Conservation (phyloP, 139 green algal species). For the Ettlia oleoabundans region DNA sequence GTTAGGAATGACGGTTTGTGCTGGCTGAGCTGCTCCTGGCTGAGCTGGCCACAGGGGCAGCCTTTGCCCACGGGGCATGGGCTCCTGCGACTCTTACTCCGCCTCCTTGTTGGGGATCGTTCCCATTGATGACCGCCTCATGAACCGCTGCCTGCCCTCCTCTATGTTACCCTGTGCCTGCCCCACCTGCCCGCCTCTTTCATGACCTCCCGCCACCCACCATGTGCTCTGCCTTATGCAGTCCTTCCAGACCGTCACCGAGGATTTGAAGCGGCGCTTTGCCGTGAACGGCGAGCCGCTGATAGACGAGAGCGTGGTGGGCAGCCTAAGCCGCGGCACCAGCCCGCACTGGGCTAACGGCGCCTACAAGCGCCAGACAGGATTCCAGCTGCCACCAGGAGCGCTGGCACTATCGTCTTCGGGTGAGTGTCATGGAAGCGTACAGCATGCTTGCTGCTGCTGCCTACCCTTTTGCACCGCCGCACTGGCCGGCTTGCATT, state of each 20-base stretch:
- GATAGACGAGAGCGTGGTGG: conserved; percentile 52
- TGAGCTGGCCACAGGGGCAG: too few species aligned
- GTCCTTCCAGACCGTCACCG: conserved; percentile 77
- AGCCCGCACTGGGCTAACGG: conserved; percentile 7
- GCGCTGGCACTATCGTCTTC: conserved; percentile 16
- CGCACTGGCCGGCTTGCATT: too few species aligned
- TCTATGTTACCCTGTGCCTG: not conserved
- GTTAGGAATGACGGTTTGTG: too few species aligned
- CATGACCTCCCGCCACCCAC: not conserved
- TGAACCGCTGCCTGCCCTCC: not conserved
- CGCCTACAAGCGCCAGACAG: conserved; percentile 38
- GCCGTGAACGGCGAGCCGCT: conserved; percentile 63
- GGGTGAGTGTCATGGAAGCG: too few species aligned
- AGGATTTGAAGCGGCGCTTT: conserved; percentile 74
- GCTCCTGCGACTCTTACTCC: too few species aligned
- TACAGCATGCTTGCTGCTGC: not conserved
- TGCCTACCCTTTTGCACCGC: too few species aligned
- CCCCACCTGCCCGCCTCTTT: not conserved
- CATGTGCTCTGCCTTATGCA: not conserved
- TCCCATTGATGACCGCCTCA: not conserved
- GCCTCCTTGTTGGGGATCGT: too few species aligned
- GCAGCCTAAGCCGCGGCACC: conserved; percentile 34
- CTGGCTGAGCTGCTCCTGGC: too few species aligned
- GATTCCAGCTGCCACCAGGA: conserved; percentile 41
- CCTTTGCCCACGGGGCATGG: too few species aligned